Percentiles rank a stretch among this genome's conserved stretches.
phyloP scores from a whole-genome alignment of 306 rosid species.

The Erythrophleum fordii region DNA sequence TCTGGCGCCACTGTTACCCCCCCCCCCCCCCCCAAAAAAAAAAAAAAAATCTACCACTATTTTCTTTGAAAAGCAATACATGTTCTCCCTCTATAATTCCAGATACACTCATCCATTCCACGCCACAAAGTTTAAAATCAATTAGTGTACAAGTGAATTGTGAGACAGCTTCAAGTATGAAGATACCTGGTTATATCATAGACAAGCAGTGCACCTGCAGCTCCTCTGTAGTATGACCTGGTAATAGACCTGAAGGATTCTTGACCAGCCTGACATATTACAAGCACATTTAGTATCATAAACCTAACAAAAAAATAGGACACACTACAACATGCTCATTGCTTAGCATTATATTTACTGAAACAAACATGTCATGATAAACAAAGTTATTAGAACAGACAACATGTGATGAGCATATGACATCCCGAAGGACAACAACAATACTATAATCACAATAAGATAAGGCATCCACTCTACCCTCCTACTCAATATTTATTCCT shows the following conservation, averaged over 20 bases:
- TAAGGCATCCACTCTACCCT: neutral
- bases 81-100: neutral
- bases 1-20: neutral
- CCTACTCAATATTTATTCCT: neutral
- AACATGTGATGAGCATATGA: neutral
- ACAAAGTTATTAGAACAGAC: neutral
- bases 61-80: constrained; percentile 2
- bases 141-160: neutral
- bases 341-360: neutral
- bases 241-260: constrained; percentile 99
- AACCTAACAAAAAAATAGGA: neutral
- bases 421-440: neutral
- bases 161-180: constrained; percentile 17
- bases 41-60: too few species aligned
- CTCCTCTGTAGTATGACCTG: constrained; percentile 95
- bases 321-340: neutral
- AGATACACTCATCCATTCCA: neutral
- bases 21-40: neutral
- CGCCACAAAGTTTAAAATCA: neutral
- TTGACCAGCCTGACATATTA: constrained; percentile 86
- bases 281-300: constrained; percentile 21
- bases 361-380: constrained; percentile 10
- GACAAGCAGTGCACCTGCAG: constrained; percentile 96
- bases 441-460: neutral
- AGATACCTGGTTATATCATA: constrained; percentile 95